Evolutionary conservation across 257 asterid genomes (phyloP).

Genomic region (Fraxinus cuspidata): DNA sequence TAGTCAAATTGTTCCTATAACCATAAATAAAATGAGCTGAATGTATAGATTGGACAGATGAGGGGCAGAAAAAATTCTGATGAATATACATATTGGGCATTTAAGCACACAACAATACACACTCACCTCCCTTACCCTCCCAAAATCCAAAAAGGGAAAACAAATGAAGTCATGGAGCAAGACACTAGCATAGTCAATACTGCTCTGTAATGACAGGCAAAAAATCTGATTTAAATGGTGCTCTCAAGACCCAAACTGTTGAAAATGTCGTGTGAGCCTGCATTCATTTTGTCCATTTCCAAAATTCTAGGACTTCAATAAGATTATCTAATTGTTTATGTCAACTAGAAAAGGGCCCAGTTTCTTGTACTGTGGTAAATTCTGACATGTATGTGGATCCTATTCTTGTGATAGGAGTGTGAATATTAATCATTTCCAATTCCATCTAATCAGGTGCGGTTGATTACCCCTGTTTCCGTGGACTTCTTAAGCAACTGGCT

Average conservation of each 20-base stretch:
- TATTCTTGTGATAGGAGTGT: slow-evolving; percentile 8
- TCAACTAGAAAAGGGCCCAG: slow-evolving; percentile 11
- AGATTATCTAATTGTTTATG: slow-evolving; percentile 13
- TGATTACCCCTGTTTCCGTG: slow-evolving; percentile 90
- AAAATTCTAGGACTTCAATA: not conserved
- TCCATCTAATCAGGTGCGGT: slow-evolving; percentile 66
- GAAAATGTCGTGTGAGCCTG: slow-evolving; percentile 4
- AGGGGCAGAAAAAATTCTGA: not conserved
- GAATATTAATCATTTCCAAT: slow-evolving; percentile 10
- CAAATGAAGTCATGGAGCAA: not conserved
- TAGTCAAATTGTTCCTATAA: not conserved
- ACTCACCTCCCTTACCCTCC: not conserved
- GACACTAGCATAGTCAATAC: not conserved
- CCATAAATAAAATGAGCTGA: not conserved
- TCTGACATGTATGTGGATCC: slow-evolving; percentile 1
- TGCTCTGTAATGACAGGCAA: not conserved
- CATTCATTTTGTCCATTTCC: slow-evolving; percentile 1
- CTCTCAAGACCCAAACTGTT: slow-evolving; percentile 4
- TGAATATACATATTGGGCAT: not conserved
- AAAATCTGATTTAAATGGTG: not conserved
- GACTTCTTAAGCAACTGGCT: slow-evolving; percentile 89
- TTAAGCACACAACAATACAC: not conserved
- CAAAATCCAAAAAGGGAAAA: not conserved
- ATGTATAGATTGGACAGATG: not conserved
- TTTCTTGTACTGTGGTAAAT: slow-evolving; percentile 13